Percentiles rank a stretch among this genome's conserved stretches.
These are phyloP conservation scores for Xylariaceae sp. DNA, from an alignment of 2,329 filamentous ascomycete species.

Conservation along the genomic window DNA sequence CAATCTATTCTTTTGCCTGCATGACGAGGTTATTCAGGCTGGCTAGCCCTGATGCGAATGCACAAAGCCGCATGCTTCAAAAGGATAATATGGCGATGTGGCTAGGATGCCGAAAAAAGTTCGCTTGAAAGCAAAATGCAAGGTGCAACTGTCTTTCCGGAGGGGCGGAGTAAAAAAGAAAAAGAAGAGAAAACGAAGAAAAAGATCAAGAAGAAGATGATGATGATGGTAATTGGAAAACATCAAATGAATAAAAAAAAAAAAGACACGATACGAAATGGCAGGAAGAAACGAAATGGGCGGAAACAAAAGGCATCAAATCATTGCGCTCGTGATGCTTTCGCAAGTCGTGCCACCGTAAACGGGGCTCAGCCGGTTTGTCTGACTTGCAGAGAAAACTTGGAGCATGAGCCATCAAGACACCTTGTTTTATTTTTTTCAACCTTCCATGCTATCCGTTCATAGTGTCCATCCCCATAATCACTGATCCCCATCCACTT, in stretches of 20 bases:
- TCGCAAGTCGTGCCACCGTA: conserved; percentile 17
- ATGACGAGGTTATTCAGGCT: not conserved
- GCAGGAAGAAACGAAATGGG: no score
- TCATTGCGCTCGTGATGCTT: conserved; percentile 4
- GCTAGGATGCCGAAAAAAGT: not conserved
- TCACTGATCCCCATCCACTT: not conserved
- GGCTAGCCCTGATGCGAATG: conserved; percentile 5
- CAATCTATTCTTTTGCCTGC: not conserved
- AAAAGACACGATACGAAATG: not conserved
- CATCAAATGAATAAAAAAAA: not conserved
- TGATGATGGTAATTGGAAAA: not conserved
- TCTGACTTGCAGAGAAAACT: conserved; percentile 10
- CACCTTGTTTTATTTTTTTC: conserved; percentile 20
- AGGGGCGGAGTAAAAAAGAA: not conserved
- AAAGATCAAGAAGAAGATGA: not conserved
- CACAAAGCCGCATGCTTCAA: conserved; percentile 5
- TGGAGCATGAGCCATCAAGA: conserved; percentile 4
- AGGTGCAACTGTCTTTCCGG: not conserved
- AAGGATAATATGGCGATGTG: not conserved
- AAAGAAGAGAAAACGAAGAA: not conserved
- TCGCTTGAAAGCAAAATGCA: not conserved
- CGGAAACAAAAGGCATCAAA: conserved; percentile 1
- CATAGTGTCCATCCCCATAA: conserved; percentile 12
- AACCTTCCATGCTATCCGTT: not conserved
- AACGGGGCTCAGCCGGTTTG: conserved; percentile 14